Conservation (phyloP, 2,329 filamentous ascomycete species). For the Colletotrichum endophyticum region DNA sequence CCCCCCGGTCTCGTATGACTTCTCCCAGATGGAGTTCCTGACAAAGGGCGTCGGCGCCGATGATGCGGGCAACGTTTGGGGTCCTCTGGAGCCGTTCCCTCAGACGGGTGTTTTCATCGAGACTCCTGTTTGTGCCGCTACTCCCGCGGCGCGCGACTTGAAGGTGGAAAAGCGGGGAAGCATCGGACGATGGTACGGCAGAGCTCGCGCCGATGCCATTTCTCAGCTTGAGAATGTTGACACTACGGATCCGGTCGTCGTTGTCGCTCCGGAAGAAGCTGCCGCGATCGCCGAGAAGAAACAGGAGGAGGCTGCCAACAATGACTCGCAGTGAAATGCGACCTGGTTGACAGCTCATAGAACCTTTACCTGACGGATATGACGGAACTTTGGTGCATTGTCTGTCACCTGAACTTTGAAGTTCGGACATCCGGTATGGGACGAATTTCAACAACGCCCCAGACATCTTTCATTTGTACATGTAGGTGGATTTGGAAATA, state of each 20-base stretch:
- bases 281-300: background rate
- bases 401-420: background rate
- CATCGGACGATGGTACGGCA: slow-evolving; percentile 15
- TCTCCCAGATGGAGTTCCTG: slow-evolving; percentile 38
- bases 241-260: slow-evolving; percentile 13
- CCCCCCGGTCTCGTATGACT: slow-evolving; percentile 37
- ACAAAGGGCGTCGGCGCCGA: slow-evolving; percentile 38
- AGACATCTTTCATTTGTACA: background rate
- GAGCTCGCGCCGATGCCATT: slow-evolving; percentile 16
- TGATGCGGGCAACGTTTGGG: slow-evolving; percentile 38
- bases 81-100: slow-evolving; percentile 40
- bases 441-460: background rate
- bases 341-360: background rate
- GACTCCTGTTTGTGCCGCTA: background rate
- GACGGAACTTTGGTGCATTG: background rate
- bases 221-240: slow-evolving; percentile 17
- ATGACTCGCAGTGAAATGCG: background rate
- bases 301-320: background rate
- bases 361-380: background rate
- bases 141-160: background rate
- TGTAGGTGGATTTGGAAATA: background rate
- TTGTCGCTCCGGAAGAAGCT: background rate
- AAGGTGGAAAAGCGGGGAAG: background rate
- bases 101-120: slow-evolving; percentile 39
- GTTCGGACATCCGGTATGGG: background rate